phyloP scores from a whole-genome alignment of 2,329 filamentous ascomycete genomes.

The Diaporthe longicolla region DNA sequence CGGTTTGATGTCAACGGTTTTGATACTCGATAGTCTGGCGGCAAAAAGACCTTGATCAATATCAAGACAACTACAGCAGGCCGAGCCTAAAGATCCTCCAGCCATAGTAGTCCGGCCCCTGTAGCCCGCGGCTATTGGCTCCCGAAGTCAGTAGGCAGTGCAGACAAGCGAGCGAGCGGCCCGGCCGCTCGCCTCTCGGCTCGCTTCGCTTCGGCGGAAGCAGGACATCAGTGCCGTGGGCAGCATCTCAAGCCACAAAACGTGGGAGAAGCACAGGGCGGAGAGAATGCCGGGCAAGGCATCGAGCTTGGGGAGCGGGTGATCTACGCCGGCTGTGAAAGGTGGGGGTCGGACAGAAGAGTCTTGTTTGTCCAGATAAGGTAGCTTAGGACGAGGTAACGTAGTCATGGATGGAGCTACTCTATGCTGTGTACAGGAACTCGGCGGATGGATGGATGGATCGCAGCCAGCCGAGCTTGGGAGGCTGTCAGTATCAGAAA shows the following conservation, averaged over 20 bases:
- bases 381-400: neutral
- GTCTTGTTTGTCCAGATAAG: neutral
- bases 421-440: neutral
- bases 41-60: neutral
- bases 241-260: conserved; percentile 30
- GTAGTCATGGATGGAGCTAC: no score
- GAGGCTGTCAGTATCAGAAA: conserved; percentile 19
- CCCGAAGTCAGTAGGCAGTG: neutral
- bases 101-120: neutral
- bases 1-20: neutral
- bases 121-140: neutral
- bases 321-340: conserved; percentile 18
- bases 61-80: neutral
- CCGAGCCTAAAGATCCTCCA: neutral
- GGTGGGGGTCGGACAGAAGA: conserved; percentile 9
- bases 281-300: neutral
- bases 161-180: neutral
- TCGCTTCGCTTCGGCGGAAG: conserved; percentile 18
- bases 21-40: neutral
- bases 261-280: conserved; percentile 7
- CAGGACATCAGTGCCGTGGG: neutral
- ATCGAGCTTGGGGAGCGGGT: neutral
- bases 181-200: conserved; percentile 9
- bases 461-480: conserved; percentile 17
- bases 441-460: neutral